Evolutionary conservation across 2,329 filamentous ascomycete genomes (phyloP), one percentile per base, ranked within the genome.

Genomic region (Aspergillus novoparasiticus): DNA sequence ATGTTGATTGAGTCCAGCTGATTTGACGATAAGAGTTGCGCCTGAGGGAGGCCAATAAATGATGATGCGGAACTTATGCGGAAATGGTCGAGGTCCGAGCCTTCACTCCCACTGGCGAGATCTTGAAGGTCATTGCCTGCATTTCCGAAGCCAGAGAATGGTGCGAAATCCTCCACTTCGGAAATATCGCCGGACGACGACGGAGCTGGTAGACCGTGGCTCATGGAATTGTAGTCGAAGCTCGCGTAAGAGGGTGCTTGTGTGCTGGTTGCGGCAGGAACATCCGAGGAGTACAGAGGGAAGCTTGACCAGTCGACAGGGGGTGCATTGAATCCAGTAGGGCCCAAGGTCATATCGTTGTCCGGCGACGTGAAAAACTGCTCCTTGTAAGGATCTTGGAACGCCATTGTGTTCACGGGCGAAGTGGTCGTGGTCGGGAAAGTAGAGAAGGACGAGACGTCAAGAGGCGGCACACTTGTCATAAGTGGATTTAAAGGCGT

Each of bases 181-280:
- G 82, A 83, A 23, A 80, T 73, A 54, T 83, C 81, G n/a, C 80
- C 81, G 6, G 81, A 83, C 3, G 82, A 83, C 10, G 81, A 82
- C 12, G 77, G 79, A 1, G 79, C 74, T 14, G 80, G 71, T 10
- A 78, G 75, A 32, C 77, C 74, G 28, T 76, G 75, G 19, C 69
- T 74, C 58, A 79, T 75, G 28, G 74, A 77, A 61, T 76, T 77
- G 69, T 79, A 78, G 66, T 82, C 79, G 66, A 81, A 80, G 65
- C 79, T 81, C 19, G 79, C 76, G 64, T 81, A 82, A 14, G 80
- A 82, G 19, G 79, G 79, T 16, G 80, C 74, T 57, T 82, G 80
- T 50, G 79, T 81, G 68, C 76, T 80, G 12, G 76, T 75, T 4
- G 79, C 66, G 19, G 78, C 70, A 36, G 76, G 72, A 12, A 75